Conservation (phyloP, 2,329 filamentous ascomycete genomes). For the Fusarium sp. region DNA sequence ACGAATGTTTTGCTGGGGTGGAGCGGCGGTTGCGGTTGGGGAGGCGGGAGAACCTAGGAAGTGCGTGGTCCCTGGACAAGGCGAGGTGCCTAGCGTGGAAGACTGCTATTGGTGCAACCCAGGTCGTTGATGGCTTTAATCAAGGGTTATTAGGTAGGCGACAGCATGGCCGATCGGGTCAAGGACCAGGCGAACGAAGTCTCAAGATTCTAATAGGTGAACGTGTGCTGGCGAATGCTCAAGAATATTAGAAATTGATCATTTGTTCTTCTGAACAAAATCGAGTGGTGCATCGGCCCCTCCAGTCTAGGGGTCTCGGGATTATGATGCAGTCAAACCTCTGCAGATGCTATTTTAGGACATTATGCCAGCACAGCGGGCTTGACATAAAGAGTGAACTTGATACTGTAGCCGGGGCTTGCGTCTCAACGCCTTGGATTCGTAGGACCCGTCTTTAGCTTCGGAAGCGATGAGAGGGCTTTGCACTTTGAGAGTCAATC, state of each 20-base stretch:
- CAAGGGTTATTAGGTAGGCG: constrained; percentile 1
- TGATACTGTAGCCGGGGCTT: not conserved
- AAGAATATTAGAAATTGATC: constrained; percentile 3
- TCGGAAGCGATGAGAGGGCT: not conserved
- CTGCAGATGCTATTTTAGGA: constrained; percentile 45
- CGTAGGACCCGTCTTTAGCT: not conserved
- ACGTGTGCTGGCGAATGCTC: not conserved
- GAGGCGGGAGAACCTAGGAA: constrained; percentile 29
- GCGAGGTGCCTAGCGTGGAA: constrained; percentile 50
- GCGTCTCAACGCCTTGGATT: not conserved
- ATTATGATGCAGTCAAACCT: constrained; percentile 43
- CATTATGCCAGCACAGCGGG: constrained; percentile 42
- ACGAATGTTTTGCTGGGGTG: constrained; percentile 45
- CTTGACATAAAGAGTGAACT: constrained; percentile 4
- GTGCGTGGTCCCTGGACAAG: constrained; percentile 41
- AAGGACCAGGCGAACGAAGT: constrained; percentile 1
- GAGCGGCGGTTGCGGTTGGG: constrained; percentile 41
- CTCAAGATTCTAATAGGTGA: not conserved
- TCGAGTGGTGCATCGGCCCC: constrained; percentile 30
- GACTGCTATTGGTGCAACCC: constrained; percentile 50
- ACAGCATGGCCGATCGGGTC: constrained; percentile 7
- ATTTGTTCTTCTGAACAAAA: constrained; percentile 13
- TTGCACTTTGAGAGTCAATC: not conserved
- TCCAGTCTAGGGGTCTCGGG: constrained; percentile 31
- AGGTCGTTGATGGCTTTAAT: constrained; percentile 26